Evolutionary conservation across 768 basidiomycete species (phyloP).

Genomic region (Lactarius hatsudake): DNA sequence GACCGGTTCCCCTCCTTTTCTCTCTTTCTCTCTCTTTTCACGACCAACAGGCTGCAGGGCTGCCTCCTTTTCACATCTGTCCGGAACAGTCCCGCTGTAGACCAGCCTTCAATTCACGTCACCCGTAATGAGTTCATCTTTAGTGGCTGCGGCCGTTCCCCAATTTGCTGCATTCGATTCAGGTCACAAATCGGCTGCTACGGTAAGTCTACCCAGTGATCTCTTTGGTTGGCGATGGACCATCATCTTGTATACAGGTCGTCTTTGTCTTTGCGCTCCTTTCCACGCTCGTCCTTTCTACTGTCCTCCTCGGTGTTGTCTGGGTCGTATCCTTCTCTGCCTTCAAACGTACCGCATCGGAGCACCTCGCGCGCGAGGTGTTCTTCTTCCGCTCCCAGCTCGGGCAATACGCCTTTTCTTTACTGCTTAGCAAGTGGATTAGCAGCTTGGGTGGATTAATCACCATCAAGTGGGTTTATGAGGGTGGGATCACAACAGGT

Average conservation of each 20-base stretch:
- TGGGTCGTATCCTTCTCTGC: conserved; percentile 33
- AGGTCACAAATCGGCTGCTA: conserved; percentile 9
- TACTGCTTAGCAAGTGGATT: conserved; percentile 58
- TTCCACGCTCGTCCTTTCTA: conserved; percentile 21
- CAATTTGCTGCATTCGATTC: conserved; percentile 2
- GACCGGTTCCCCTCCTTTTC: conserved; percentile 26
- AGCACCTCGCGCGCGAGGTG: conserved; percentile 39
- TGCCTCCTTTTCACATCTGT: conserved; percentile 33
- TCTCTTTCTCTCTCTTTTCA: conserved; percentile 28
- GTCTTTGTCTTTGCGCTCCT: conserved; percentile 18
- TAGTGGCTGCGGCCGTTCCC: background rate
- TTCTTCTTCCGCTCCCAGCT: conserved; percentile 71
- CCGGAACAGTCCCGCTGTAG: conserved; percentile 30
- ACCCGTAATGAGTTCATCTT: background rate
- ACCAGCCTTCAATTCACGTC: conserved; percentile 13
- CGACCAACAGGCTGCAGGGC: conserved; percentile 36
- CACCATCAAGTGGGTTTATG: conserved; percentile 47
- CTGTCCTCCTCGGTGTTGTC: conserved; percentile 16
- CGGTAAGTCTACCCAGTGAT: background rate
- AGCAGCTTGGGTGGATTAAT: conserved; percentile 53
- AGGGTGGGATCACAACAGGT: conserved; percentile 50
- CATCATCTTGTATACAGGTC: background rate
- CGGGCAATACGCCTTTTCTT: conserved; percentile 63
- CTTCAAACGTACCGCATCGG: conserved; percentile 31
- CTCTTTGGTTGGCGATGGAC: background rate